phyloP scores from a whole-genome alignment of 2,329 filamentous ascomycete genomes.

The Dactylonectria estremocensis region DNA sequence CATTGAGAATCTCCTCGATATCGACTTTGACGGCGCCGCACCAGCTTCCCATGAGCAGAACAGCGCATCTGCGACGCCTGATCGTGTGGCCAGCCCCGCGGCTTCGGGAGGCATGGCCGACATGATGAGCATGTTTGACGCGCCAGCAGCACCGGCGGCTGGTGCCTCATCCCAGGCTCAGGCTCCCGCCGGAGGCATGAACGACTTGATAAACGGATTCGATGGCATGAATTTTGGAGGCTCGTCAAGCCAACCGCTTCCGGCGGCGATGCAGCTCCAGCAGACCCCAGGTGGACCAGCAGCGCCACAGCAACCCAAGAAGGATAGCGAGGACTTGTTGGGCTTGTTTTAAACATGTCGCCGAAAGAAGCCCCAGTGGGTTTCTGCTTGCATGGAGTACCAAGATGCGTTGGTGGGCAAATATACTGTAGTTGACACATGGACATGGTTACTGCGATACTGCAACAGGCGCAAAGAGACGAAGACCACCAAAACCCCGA shows the following conservation, averaged over 20 bases:
- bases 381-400: slow-evolving; percentile 36
- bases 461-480: slow-evolving; percentile 42
- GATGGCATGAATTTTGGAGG: slow-evolving; percentile 82
- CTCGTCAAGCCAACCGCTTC: slow-evolving; percentile 71
- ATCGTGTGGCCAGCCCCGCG: slow-evolving; percentile 76
- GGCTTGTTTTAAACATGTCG: slow-evolving; percentile 56
- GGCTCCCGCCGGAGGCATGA: slow-evolving; percentile 74
- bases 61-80: slow-evolving; percentile 73
- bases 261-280: slow-evolving; percentile 72
- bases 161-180: slow-evolving; percentile 44
- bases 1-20: slow-evolving; percentile 94
- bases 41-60: slow-evolving; percentile 84
- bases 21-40: slow-evolving; percentile 94
- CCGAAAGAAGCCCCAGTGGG: slow-evolving; percentile 30
- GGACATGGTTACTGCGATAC: slow-evolving; percentile 14
- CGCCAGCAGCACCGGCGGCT: slow-evolving; percentile 68
- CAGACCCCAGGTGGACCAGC: slow-evolving; percentile 49
- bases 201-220: slow-evolving; percentile 93
- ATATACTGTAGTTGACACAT: slow-evolving; percentile 28
- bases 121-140: slow-evolving; percentile 80
- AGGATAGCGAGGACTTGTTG: slow-evolving; percentile 74
- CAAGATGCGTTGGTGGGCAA: slow-evolving; percentile 37
- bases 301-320: slow-evolving; percentile 62
- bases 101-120: slow-evolving; percentile 70
- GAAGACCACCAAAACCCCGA: slow-evolving; percentile 33